Evolutionary conservation across 495 filamentous ascomycete genomes (phyloP).

Genomic region (Aspergillus ostianus): DNA sequence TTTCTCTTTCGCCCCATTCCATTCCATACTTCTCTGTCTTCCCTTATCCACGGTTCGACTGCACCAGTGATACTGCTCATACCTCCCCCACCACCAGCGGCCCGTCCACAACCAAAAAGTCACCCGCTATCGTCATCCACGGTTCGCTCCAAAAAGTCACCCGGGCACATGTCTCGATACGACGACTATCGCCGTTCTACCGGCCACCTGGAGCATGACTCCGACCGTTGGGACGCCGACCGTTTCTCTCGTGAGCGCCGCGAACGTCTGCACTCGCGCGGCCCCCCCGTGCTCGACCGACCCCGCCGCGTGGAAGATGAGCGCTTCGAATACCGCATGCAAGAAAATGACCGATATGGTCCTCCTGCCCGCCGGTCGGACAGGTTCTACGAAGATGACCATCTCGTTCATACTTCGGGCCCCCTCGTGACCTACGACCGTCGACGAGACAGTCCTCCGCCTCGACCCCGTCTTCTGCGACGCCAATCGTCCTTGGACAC

Average conservation of each 20-base stretch:
- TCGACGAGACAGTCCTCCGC: constrained; percentile 41
- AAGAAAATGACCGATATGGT: constrained; percentile 56
- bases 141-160: constrained; percentile 17
- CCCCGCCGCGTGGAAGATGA: constrained; percentile 47
- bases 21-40: neutral
- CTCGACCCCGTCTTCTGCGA: constrained; percentile 58
- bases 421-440: constrained; percentile 39
- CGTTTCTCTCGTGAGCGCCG: constrained; percentile 48
- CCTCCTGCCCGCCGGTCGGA: constrained; percentile 50
- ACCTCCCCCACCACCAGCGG: constrained; percentile 14
- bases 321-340: constrained; percentile 51
- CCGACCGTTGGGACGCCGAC: constrained; percentile 43
- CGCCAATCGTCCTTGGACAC: constrained; percentile 70
- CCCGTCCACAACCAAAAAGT: constrained; percentile 13
- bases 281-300: constrained; percentile 43
- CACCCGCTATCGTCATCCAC: constrained; percentile 32
- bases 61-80: constrained; percentile 5
- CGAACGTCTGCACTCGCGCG: constrained; percentile 42
- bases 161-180: constrained; percentile 44
- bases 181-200: constrained; percentile 46
- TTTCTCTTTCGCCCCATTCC: neutral
- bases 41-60: constrained; percentile 15
- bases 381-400: constrained; percentile 50
- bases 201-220: constrained; percentile 31
- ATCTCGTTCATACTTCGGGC: constrained; percentile 42